Conservation (phyloP, 1,284 basidiomycete species). For the Ceratobasidium sp. region DNA sequence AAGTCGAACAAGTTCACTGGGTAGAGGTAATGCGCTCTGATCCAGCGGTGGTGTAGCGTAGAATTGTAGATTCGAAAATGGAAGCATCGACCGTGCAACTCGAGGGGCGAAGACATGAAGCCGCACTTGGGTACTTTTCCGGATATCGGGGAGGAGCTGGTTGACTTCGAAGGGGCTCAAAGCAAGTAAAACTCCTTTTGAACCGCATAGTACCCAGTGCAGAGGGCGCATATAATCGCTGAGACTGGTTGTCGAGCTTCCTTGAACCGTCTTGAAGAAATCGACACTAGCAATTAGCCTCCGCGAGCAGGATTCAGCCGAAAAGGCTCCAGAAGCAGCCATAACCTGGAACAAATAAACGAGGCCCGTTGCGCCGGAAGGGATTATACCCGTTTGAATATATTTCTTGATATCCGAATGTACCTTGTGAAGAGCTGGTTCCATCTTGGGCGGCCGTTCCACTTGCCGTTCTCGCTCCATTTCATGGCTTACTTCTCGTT, state of each 20-base stretch:
- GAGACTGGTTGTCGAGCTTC: not conserved
- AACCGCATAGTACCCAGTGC: no score
- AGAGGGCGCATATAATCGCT: constrained; percentile 29
- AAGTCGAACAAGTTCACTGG: no score
- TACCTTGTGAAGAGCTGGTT: not conserved
- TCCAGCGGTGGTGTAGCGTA: no score
- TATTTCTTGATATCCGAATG: not conserved
- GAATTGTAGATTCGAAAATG: no score
- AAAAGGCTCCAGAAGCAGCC: not conserved
- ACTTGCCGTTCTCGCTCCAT: constrained; percentile 36
- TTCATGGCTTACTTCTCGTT: constrained; percentile 53
- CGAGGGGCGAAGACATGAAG: no score
- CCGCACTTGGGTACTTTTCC: no score
- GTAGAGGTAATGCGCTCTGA: no score
- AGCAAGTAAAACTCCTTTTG: no score
- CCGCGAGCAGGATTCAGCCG: not conserved
- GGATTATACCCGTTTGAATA: not conserved
- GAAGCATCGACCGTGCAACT: no score
- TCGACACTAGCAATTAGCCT: constrained; percentile 42
- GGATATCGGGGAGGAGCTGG: no score
- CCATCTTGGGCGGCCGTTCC: constrained; percentile 11
- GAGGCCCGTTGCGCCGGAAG: not conserved
- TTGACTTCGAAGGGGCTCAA: no score
- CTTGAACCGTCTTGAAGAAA: constrained; percentile 47
- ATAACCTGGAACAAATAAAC: not conserved